These are phyloP conservation scores for Acacia crassicarpa DNA, from an alignment of 306 rosid genomes.

Conservation along the genomic window DNA sequence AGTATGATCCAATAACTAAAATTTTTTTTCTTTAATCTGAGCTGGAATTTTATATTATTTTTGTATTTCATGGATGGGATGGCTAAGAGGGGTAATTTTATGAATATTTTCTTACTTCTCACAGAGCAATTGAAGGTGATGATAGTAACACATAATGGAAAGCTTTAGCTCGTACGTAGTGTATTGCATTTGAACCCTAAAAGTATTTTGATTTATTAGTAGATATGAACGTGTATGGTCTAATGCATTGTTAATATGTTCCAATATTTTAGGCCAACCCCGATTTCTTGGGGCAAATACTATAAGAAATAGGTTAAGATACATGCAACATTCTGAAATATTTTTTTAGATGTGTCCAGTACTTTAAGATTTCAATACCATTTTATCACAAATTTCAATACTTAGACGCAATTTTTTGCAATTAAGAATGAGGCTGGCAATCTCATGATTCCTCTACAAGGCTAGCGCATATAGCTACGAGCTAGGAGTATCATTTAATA, in stretches of 20 bases:
- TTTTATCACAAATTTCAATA: too few species aligned
- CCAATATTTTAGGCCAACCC: background rate
- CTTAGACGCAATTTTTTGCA: too few species aligned
- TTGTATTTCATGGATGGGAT: slow-evolving; percentile 38
- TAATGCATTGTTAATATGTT: background rate
- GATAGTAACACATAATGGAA: slow-evolving; percentile 32
- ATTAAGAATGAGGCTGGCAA: background rate
- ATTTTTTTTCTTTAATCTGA: slow-evolving; percentile 27
- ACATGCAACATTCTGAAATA: too few species aligned
- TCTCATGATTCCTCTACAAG: background rate
- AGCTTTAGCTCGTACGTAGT: slow-evolving; percentile 29
- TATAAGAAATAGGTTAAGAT: background rate
- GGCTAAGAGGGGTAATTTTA: slow-evolving; percentile 38
- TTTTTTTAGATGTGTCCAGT: too few species aligned
- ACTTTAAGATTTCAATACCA: too few species aligned
- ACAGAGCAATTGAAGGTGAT: slow-evolving; percentile 32
- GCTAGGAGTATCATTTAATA: background rate
- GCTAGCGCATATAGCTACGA: background rate
- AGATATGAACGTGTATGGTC: background rate
- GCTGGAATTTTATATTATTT: slow-evolving; percentile 31
- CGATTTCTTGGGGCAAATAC: background rate
- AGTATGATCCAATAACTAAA: slow-evolving; percentile 40
- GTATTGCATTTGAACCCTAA: background rate
- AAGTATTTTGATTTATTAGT: background rate
- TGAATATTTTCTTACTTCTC: slow-evolving; percentile 34